Evolutionary conservation across 495 filamentous ascomycete species (phyloP), one percentile per base, ranked within the genome.

Genomic region (Hypoxylon trugodes): DNA sequence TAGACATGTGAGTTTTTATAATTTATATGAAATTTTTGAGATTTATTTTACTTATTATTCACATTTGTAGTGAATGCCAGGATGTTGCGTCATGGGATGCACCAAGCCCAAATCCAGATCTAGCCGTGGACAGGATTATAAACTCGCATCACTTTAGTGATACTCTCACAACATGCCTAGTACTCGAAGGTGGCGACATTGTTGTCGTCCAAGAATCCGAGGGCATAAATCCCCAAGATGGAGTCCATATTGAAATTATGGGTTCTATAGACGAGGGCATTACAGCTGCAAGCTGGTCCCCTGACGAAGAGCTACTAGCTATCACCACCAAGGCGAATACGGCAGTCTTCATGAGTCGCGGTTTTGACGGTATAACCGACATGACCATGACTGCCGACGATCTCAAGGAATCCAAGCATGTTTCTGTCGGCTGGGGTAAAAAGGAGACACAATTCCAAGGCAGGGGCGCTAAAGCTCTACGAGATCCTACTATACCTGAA

Each of bases 351-450:
- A 97, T 98, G 94, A 97, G 91, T 15, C 82, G 93, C 58, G 86
- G 88, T 36, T 96, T 97, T 65, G 94, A 98, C 69, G 87, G 87
- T 66, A 84, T 96, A 50, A 81, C 86, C 5, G 88, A 90, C 67
- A 82, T 90, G 56, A 80, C 80, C 9, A 87, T 97, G 64, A 82
- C 83, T 3, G 67, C 77, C 3, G 89, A 92, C 19, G 95, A 98
- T 74, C 79, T 97, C 51, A 87, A 92, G 68, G 83, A 86, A 1
- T 98, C 95, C 1, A 92, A 90, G 72, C 95, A 98, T 84, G 95
- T 98, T 37, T 96, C 93, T 15, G 95, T 98, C 18, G 95, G 95
- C 48, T 98, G 95, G 95, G 95, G 95, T 59, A 98, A 98, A 79
- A 88, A 89, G 71, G 95, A 98, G 75, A 98, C 95, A 4, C 95